Evolutionary conservation across 306 rosid genomes (phyloP), one percentile per base, ranked within the genome.

Genomic region (Lathyrus oleraceus): DNA sequence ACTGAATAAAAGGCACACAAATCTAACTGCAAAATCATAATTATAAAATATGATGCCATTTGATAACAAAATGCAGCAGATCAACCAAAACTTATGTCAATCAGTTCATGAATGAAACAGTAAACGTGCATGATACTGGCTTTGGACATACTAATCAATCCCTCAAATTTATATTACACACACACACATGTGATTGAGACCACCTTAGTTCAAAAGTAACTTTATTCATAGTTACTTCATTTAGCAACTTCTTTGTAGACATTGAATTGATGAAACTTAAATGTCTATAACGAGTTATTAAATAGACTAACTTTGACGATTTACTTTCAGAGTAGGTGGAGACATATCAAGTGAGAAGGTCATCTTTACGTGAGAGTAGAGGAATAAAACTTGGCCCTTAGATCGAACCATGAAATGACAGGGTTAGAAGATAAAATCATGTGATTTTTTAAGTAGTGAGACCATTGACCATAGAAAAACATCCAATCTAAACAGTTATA

Each of bases 91-190:
- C 30, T 71, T 8, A 48, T 6, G 40, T 49, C 43, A 15, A 67
- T 53, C 67, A 20, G 44, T 44, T 11, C 45, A 67, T 15, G n/a
- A 60, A 76, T 15, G 43, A 74, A 72, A 36, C 52, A 69, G 63
- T 38, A 62, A 42, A 44, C 48, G 3, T 38, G 40, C 42, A 48
- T 5, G 20, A 71, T 21, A 60, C 65, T 27, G 42, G 23, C 30
- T 21, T 56, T 42, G 68, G 49, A 53, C 19, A 51, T 49, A 38
- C 35, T 16, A 43, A 43, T 35, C 11, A 30, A 44, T 42, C 15
- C 59, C 25, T 54, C 38, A 30, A 65, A 17, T 63, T 12, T 21
- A 40, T 20, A 63, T 6, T 32, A 32, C 38, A 32, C 38, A 32
- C 38, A 32, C 38, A 6, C 38, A 4, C 25, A 39, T 40, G 21